Evolutionary conservation across 2,329 filamentous ascomycete species (phyloP).

Genomic region (Diaporthe eres): DNA sequence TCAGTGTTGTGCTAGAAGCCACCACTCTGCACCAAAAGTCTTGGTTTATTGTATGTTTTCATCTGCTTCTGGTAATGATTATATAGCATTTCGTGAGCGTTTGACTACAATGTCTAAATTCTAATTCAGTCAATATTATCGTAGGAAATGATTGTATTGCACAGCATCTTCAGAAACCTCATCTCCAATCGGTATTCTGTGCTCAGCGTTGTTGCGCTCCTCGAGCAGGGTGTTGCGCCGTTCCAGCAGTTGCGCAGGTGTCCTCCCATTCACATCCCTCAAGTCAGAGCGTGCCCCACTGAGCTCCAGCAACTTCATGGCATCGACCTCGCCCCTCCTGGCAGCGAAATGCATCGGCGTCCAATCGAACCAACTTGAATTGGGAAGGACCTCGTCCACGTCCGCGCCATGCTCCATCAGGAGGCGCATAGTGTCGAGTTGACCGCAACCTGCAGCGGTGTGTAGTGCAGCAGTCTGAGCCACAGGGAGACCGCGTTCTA

Average conservation of each 20-base stretch:
- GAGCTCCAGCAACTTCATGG: slow-evolving; percentile 32
- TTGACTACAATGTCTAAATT: too few relatives aligned
- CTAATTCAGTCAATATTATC: too few relatives aligned
- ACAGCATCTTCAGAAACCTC: too few relatives aligned
- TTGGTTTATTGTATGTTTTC: too few relatives aligned
- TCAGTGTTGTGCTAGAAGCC: too few relatives aligned
- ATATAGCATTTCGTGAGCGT: too few relatives aligned
- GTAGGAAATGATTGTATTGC: too few relatives aligned
- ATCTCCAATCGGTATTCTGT: too few relatives aligned
- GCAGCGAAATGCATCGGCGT: slow-evolving; percentile 40
- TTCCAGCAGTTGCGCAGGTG: slow-evolving; percentile 34
- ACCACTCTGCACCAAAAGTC: too few relatives aligned
- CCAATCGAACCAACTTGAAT: not conserved
- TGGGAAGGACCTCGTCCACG: not conserved
- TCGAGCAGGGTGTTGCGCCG: too few relatives aligned
- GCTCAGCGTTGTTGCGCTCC: too few relatives aligned
- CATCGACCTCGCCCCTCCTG: slow-evolving; percentile 7
- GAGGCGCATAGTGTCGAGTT: slow-evolving; percentile 33
- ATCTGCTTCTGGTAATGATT: too few relatives aligned
- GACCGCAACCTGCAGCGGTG: not conserved
- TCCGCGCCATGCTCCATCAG: slow-evolving; percentile 29
- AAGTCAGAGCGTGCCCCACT: slow-evolving; percentile 34
- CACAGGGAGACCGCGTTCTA: slow-evolving; percentile 22
- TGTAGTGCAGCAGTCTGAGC: not conserved
- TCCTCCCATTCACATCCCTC: slow-evolving; percentile 31